Percentiles rank a stretch among this genome's conserved stretches.
These are phyloP conservation scores for Penicillium bialowiezense DNA, from an alignment of 495 filamentous ascomycete genomes.

Conservation along the genomic window DNA sequence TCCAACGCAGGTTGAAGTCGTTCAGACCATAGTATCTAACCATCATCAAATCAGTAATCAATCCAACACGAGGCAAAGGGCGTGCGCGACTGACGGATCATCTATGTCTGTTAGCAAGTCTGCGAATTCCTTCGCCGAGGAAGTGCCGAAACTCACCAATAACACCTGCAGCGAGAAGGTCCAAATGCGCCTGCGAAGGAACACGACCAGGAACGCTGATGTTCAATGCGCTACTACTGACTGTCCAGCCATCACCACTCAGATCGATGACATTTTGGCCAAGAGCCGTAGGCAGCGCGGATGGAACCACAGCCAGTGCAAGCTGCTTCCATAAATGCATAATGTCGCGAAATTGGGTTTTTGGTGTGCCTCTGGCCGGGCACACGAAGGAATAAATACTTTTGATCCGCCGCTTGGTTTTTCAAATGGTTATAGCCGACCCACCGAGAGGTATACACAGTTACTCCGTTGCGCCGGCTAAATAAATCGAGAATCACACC, in stretches of 20 bases:
- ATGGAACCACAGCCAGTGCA: conserved; percentile 14
- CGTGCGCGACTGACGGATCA: conserved; percentile 43
- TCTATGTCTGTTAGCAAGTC: conserved; percentile 21
- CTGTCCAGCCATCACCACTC: conserved; percentile 52
- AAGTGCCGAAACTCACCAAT: conserved; percentile 34
- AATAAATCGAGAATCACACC: not conserved
- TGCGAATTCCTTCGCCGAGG: too few species aligned
- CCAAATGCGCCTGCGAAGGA: conserved; percentile 63
- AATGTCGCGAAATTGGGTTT: not conserved
- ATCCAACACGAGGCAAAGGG: too few species aligned
- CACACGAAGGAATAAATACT: not conserved
- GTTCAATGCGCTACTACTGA: conserved; percentile 50
- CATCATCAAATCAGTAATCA: too few species aligned
- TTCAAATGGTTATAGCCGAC: not conserved
- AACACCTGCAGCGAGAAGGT: conserved; percentile 51
- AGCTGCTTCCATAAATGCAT: conserved; percentile 21
- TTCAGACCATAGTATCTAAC: conserved; percentile 56
- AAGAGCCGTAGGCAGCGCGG: conserved; percentile 9
- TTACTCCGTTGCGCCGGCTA: not conserved
- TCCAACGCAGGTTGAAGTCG: conserved; percentile 62
- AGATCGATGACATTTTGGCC: conserved; percentile 49
- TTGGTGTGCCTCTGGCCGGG: not conserved
- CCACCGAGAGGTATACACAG: not conserved
- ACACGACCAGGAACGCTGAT: conserved; percentile 56
- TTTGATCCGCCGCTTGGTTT: not conserved